Conservation (phyloP, 2,329 filamentous ascomycete genomes). For the Phialemoniopsis sp. region DNA sequence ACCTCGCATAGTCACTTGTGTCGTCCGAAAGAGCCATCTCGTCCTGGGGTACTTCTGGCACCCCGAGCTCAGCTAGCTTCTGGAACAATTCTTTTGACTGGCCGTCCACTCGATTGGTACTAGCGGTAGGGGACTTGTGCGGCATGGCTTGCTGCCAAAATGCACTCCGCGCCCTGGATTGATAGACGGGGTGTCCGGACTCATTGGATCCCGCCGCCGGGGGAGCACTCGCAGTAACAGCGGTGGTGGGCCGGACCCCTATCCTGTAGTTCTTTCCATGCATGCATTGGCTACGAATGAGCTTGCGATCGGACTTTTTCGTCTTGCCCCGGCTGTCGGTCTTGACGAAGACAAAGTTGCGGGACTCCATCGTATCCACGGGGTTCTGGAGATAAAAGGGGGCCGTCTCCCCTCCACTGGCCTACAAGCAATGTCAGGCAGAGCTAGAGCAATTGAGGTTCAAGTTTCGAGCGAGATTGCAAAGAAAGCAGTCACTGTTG, state of each 20-base stretch:
- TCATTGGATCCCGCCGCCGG: not conserved
- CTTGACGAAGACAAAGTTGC: not conserved
- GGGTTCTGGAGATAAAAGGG: too few species aligned
- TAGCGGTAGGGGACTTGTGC: too few species aligned
- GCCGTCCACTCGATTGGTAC: too few species aligned
- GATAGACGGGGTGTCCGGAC: too few species aligned
- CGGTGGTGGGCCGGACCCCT: not conserved
- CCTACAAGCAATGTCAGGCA: too few species aligned
- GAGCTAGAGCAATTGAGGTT: too few species aligned
- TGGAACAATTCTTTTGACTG: too few species aligned
- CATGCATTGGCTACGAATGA: slow-evolving; percentile 1
- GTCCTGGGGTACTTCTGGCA: not conserved
- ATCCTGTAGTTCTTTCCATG: slow-evolving; percentile 1
- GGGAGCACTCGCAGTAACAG: too few species aligned
- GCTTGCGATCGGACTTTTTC: not conserved
- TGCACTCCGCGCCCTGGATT: too few species aligned
- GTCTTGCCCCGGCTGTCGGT: slow-evolving; percentile 1
- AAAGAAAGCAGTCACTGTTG: not conserved
- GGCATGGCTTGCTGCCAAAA: too few species aligned
- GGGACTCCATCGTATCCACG: not conserved
- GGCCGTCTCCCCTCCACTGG: too few species aligned
- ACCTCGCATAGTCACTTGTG: not conserved
- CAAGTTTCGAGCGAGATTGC: too few species aligned
- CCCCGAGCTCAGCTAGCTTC: not conserved
- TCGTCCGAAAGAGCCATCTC: not conserved